Evolutionary conservation across 192 early-diverging fungal species (phyloP).

Genomic region (Backusella tuberculispora): DNA sequence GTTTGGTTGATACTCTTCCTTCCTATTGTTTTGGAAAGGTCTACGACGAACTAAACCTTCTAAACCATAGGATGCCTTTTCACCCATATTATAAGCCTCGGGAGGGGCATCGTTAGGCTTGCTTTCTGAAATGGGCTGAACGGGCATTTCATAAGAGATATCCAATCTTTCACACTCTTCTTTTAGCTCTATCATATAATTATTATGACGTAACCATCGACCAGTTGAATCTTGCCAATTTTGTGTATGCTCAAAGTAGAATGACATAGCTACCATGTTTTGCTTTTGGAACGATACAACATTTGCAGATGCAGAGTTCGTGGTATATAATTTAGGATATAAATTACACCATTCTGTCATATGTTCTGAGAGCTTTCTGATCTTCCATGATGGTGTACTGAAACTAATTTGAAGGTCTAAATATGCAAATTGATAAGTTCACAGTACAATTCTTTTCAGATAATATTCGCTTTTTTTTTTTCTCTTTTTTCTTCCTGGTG

Average conservation of each 20-base stretch:
- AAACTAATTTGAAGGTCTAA: slow-evolving; percentile 68
- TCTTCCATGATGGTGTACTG: slow-evolving; percentile 69
- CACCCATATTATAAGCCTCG: slow-evolving; percentile 24
- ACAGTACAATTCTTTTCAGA: background rate
- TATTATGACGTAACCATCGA: slow-evolving; percentile 62
- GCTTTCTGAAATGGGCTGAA: slow-evolving; percentile 19
- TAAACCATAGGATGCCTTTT: background rate
- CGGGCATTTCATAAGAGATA: slow-evolving; percentile 54
- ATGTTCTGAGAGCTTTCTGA: slow-evolving; percentile 64
- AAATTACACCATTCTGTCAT: slow-evolving; percentile 64
- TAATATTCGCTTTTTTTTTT: background rate
- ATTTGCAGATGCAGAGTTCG: slow-evolving; percentile 51
- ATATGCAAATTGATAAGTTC: background rate
- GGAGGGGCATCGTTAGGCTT: slow-evolving; percentile 16
- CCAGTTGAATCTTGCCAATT: slow-evolving; percentile 81
- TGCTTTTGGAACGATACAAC: slow-evolving; percentile 62
- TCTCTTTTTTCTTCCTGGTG: background rate
- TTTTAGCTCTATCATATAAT: slow-evolving; percentile 68
- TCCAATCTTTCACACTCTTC: slow-evolving; percentile 63
- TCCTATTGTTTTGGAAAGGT: background rate
- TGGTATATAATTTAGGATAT: slow-evolving; percentile 59
- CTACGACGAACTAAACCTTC: slow-evolving; percentile 8
- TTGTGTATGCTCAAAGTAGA: slow-evolving; percentile 75
- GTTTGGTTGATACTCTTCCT: background rate
- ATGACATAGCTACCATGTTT: slow-evolving; percentile 64